These are phyloP conservation scores for Fusarium mundagurra DNA, from an alignment of 2,329 filamentous ascomycete genomes.

Conservation along the genomic window DNA sequence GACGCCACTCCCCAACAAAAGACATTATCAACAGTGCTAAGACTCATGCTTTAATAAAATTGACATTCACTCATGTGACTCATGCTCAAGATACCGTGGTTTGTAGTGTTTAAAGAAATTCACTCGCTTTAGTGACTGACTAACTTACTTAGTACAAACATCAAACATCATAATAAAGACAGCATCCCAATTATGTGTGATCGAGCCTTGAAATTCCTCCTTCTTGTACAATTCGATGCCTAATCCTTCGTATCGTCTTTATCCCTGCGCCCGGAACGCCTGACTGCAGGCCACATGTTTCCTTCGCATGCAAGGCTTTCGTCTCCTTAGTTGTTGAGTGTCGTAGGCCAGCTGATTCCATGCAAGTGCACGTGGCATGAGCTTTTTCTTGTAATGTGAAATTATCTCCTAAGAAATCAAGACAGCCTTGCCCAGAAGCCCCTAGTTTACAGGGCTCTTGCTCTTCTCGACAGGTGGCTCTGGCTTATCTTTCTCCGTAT, in stretches of 20 bases:
- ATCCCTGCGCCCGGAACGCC: slow-evolving; percentile 43
- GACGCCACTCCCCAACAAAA: neutral
- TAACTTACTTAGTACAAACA: slow-evolving; percentile 13
- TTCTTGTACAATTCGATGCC: slow-evolving; percentile 5
- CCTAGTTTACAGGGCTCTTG: slow-evolving; percentile 40
- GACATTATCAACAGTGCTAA: neutral
- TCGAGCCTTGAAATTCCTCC: neutral
- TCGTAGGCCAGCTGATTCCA: neutral
- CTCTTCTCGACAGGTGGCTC: slow-evolving; percentile 42
- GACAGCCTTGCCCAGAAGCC: neutral
- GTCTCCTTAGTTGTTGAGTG: neutral
- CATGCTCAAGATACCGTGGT: neutral
- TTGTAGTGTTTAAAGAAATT: slow-evolving; percentile 21
- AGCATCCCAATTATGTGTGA: slow-evolving; percentile 3
- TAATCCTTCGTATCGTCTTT: slow-evolving; percentile 22
- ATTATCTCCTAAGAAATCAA: slow-evolving; percentile 22
- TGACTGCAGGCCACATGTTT: slow-evolving; percentile 36
- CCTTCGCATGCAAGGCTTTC: slow-evolving; percentile 21
- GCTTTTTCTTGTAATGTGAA: slow-evolving; percentile 24
- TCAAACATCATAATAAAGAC: slow-evolving; percentile 23
- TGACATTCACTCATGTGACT: neutral
- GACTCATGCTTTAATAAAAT: neutral
- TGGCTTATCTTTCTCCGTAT: slow-evolving; percentile 45
- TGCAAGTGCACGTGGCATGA: slow-evolving; percentile 16
- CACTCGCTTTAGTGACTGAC: slow-evolving; percentile 27